Evolutionary conservation across 2,329 filamentous ascomycete genomes (phyloP).

Genomic region (Gremmenia infestans): DNA sequence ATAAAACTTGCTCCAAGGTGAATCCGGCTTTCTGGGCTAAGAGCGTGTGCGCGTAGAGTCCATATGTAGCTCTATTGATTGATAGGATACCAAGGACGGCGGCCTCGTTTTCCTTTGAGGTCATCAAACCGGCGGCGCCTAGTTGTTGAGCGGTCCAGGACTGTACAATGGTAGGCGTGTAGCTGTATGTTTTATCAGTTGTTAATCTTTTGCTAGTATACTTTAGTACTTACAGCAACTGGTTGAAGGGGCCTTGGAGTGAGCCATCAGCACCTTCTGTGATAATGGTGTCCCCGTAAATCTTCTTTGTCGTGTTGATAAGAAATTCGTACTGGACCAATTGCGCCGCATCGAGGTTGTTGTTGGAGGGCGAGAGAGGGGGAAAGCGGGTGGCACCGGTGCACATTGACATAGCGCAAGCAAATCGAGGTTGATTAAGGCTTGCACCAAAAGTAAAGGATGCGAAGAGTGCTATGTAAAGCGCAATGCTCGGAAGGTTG

Average conservation of each 20-base stretch:
- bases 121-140: neutral
- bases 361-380: neutral
- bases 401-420: neutral
- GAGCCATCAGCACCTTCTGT: neutral
- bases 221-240: neutral
- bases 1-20: neutral
- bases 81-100: constrained; percentile 1
- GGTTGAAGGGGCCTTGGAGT: neutral
- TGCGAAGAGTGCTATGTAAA: neutral
- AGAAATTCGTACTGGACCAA: neutral
- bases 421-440: no score
- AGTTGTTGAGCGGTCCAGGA: neutral
- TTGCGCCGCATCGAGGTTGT: neutral
- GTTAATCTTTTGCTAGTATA: neutral
- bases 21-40: neutral
- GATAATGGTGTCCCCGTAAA: neutral
- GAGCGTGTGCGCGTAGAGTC: neutral
- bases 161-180: neutral
- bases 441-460: no score
- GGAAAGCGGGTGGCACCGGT: neutral
- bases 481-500: neutral
- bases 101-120: neutral
- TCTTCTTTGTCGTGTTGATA: neutral
- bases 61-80: neutral
- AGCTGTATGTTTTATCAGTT: neutral